Conservation (phyloP, 2,329 filamentous ascomycete species). For the Penicillium sumatraense region DNA sequence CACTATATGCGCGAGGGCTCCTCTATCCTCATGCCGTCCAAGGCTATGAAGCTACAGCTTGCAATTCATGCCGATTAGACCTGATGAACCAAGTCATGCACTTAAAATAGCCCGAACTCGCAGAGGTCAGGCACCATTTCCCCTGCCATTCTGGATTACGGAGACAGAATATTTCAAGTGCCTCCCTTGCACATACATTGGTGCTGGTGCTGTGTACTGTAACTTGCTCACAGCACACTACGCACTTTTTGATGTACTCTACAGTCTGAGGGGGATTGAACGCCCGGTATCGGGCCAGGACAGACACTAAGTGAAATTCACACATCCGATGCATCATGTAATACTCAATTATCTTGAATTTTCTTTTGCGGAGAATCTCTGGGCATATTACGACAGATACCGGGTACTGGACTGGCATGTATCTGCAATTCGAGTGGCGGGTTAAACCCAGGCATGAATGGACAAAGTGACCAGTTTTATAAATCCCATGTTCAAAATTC, state of each 20-base stretch:
- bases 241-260: not conserved
- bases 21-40: not conserved
- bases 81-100: not conserved
- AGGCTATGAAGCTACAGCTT: not conserved
- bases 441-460: too few relatives aligned
- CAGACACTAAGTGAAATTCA: not conserved
- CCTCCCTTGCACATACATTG: not conserved
- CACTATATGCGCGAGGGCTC: not conserved
- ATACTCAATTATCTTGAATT: not conserved
- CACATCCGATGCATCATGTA: not conserved
- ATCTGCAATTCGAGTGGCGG: not conserved
- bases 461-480: too few relatives aligned
- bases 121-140: not conserved
- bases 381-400: too few relatives aligned
- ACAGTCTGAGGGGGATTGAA: not conserved
- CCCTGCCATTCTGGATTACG: not conserved
- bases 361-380: too few relatives aligned
- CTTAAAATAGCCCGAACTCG: not conserved
- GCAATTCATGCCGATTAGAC: not conserved
- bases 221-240: too few relatives aligned
- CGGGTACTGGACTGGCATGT: too few relatives aligned
- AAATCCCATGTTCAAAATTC: too few relatives aligned
- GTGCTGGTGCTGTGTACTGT: not conserved
- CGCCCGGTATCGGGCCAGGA: not conserved
- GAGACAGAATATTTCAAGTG: not conserved